Conservation (phyloP, 257 asterid species). For the Mitragyna speciosa region DNA sequence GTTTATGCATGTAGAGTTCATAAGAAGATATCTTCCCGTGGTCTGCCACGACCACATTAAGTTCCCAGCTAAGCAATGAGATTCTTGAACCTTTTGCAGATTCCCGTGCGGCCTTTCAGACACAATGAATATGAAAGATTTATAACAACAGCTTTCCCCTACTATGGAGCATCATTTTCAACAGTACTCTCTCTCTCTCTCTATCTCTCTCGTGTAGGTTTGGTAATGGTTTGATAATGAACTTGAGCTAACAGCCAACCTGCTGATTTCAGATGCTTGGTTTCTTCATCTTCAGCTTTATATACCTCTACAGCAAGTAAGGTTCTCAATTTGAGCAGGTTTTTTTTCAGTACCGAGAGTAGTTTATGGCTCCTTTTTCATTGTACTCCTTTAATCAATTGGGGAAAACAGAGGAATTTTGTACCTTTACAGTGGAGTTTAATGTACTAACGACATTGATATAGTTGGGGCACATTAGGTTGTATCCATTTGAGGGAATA, state of each 20-base stretch:
- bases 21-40: not conserved
- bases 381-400: too few relatives aligned
- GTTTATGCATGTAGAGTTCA: not conserved
- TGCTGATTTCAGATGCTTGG: conserved; percentile 59
- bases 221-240: not conserved
- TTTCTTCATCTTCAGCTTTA: conserved; percentile 63
- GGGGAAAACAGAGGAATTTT: not conserved
- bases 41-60: not conserved
- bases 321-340: not conserved
- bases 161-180: conserved; percentile 85
- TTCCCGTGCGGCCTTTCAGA: conserved; percentile 92
- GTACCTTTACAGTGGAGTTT: not conserved
- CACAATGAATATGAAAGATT: conserved; percentile 93
- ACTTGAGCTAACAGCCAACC: not conserved
- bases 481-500: not conserved
- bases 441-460: not conserved
- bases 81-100: conserved; percentile 43
- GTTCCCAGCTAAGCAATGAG: not conserved
- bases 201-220: not conserved
- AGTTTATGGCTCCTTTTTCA: not conserved
- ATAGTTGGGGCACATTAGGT: not conserved
- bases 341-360: not conserved
- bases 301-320: conserved; percentile 66
- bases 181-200: conserved; percentile 44
- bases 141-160: conserved; percentile 84